These are phyloP conservation scores for Ophioceras dolichostomum DNA, from an alignment of 2,329 filamentous ascomycete genomes.

Conservation along the genomic window DNA sequence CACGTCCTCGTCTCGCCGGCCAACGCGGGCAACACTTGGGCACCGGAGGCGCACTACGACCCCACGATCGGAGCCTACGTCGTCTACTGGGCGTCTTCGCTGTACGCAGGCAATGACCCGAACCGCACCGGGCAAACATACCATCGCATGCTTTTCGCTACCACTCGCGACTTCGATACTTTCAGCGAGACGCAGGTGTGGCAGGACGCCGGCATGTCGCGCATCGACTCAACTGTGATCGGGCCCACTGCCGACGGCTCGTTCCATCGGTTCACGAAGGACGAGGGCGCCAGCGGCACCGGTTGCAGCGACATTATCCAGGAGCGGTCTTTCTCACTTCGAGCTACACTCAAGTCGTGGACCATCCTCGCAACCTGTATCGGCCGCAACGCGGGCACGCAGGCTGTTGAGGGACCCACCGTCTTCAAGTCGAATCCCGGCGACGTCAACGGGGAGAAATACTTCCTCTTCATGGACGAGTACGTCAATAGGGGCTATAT, in stretches of 20 bases:
- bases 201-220: constrained; percentile 37
- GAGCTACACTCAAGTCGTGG: constrained; percentile 28
- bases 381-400: constrained; percentile 33
- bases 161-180: constrained; percentile 35
- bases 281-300: constrained; percentile 33
- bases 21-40: constrained; percentile 27
- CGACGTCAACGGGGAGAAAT: constrained; percentile 38
- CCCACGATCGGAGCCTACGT: constrained; percentile 15
- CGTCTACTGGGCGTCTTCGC: constrained; percentile 27
- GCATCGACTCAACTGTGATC: constrained; percentile 40
- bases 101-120: constrained; percentile 27
- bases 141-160: constrained; percentile 39
- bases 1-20: constrained; percentile 24
- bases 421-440: constrained; percentile 35
- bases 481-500: constrained; percentile 38
- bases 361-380: constrained; percentile 32
- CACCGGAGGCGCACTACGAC: constrained; percentile 25
- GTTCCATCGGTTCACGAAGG: constrained; percentile 43
- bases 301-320: constrained; percentile 43
- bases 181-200: constrained; percentile 33
- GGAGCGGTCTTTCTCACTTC: constrained; percentile 30
- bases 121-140: constrained; percentile 29
- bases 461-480: constrained; percentile 43
- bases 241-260: constrained; percentile 21
- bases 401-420: constrained; percentile 37